Conservation (phyloP, 768 basidiomycete genomes). For the Leccinum uliginosum region DNA sequence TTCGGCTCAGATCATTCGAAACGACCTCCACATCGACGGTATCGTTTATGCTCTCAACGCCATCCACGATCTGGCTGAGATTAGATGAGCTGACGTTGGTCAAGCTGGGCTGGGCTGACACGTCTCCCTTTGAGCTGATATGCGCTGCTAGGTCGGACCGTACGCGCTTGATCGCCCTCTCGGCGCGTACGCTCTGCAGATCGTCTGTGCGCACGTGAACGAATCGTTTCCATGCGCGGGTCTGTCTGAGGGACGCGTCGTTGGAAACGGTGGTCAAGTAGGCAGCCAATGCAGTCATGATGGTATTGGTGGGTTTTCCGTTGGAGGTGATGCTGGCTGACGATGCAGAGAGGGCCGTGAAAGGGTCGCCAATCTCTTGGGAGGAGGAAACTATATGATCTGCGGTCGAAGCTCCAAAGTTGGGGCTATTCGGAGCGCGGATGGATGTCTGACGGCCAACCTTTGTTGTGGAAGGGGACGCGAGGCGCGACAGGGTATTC, state of each 20-base stretch:
- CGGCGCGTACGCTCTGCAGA: slow-evolving; percentile 79
- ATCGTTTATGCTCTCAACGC: slow-evolving; percentile 28
- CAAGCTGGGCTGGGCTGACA: slow-evolving; percentile 20
- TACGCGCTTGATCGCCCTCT: slow-evolving; percentile 84
- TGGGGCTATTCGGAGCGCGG: slow-evolving; percentile 28
- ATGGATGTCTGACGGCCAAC: slow-evolving; percentile 39
- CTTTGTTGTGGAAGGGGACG: slow-evolving; percentile 64
- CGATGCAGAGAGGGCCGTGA: slow-evolving; percentile 39
- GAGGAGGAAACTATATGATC: slow-evolving; percentile 45
- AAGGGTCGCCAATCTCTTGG: slow-evolving; percentile 60
- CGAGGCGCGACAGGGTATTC: slow-evolving; percentile 79
- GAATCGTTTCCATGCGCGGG: slow-evolving; percentile 79
- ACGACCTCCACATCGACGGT: slow-evolving; percentile 22
- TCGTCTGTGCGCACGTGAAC: slow-evolving; percentile 84
- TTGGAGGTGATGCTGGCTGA: slow-evolving; percentile 19
- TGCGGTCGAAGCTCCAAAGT: slow-evolving; percentile 31
- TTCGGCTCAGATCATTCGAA: slow-evolving; percentile 13
- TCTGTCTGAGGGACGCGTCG: slow-evolving; percentile 53
- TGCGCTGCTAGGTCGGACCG: slow-evolving; percentile 82
- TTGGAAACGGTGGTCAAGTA: slow-evolving; percentile 81
- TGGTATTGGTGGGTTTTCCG: slow-evolving; percentile 38
- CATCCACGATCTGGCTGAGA: slow-evolving; percentile 31
- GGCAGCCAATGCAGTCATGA: slow-evolving; percentile 65
- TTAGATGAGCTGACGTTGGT: slow-evolving; percentile 27
- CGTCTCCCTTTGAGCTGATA: slow-evolving; percentile 36